Base-by-base conservation (phyloP, 495 filamentous ascomycete species). In the Aspergillus affinis region DNA sequence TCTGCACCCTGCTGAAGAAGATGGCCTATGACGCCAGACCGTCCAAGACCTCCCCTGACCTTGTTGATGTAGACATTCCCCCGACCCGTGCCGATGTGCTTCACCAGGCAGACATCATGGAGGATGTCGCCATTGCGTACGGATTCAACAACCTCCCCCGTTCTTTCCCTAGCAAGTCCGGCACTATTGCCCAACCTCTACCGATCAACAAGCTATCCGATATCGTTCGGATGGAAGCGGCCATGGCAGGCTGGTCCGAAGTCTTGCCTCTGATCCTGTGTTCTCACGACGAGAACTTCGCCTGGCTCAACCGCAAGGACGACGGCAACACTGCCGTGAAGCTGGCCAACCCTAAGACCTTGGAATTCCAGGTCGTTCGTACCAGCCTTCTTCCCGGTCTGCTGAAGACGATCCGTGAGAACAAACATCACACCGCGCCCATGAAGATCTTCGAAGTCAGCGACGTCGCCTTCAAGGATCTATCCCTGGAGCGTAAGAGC, bases 241-340 rank as follows among this genome's bases (percentile, higher is more conserved):
- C 92, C 30, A 93, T 96, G 88, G 88, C 93, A 1, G 94, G 94
- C 60, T 99, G 94, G 93, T 86, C 85, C 19, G 94, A 99, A 75
- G 94, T 96, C 23, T 87, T 99, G 86, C 94, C 94, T 5, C 82
- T 99, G 17, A 97, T 97, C 67, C 84, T 99, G 51, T 99, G 94
- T 84, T 96, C 91, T 17, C 92, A 98, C 71, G 94, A 97, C 69
- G 94, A 99, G 83, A 99, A 98, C 78, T 99, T 97, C 72, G 88
- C 79, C 49, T 97, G 92, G 91, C 81, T 99, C 44, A 96, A 98
- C 75, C 89, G 93, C 59, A 85, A 86, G 61, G 93, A 97, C 61
- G 89, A 97, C 63, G 92, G 94, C 51, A 86, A 77, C 20, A 93
- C 88, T 0, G 92, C 91, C 6, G 87, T 99, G 61, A 88, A 83